Evolutionary conservation across 2,329 filamentous ascomycete species (phyloP).

Genomic region (Diaporthe destruens): DNA sequence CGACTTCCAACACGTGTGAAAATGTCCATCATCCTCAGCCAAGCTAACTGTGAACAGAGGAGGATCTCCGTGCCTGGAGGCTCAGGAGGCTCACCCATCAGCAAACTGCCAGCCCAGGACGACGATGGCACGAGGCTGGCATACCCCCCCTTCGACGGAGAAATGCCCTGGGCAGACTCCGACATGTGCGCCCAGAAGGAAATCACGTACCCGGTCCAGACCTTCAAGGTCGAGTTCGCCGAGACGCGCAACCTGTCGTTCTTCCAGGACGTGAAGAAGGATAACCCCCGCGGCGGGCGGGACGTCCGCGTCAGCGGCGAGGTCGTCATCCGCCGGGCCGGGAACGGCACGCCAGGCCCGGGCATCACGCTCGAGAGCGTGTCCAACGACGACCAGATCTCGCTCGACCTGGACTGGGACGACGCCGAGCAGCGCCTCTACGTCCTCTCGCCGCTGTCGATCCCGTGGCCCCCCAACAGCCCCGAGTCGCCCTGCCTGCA

Average conservation of each 20-base stretch:
- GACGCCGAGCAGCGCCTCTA: conserved; percentile 53
- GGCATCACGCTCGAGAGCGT: conserved; percentile 59
- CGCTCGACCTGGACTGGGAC: conserved; percentile 51
- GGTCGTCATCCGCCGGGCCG: conserved; percentile 57
- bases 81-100: conserved; percentile 16
- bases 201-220: conserved; percentile 47
- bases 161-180: conserved; percentile 41
- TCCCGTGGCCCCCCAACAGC: conserved; percentile 43
- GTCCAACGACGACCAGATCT: conserved; percentile 59
- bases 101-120: conserved; percentile 42
- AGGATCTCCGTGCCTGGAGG: conserved; percentile 31
- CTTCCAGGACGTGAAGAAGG: conserved; percentile 52
- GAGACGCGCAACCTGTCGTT: conserved; percentile 54
- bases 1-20: not conserved
- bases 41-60: conserved; percentile 36
- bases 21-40: not conserved
- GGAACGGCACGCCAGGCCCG: conserved; percentile 51
- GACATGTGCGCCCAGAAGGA: conserved; percentile 45
- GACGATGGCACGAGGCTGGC: conserved; percentile 43
- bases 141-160: conserved; percentile 48
- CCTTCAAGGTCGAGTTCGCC: conserved; percentile 53
- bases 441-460: conserved; percentile 54
- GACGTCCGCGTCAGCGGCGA: conserved; percentile 59
- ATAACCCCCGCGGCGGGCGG: conserved; percentile 44
- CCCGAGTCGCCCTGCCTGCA: conserved; percentile 58